phyloP scores from a whole-genome alignment of 257 asterid species.

The Solanum bulbocastanum region DNA sequence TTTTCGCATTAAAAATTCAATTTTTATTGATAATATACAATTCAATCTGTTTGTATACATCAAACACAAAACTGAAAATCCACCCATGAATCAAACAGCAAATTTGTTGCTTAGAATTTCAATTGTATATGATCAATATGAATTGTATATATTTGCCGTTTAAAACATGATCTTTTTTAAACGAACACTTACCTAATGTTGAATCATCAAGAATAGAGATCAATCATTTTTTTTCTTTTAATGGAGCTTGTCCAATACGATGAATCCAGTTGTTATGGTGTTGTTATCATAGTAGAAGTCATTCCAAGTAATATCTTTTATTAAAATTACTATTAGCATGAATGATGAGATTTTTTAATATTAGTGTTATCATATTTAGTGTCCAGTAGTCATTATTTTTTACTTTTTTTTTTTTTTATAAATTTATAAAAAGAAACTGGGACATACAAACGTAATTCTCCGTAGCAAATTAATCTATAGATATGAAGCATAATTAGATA shows the following conservation, averaged over 20 bases:
- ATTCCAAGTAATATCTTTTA: too few relatives aligned
- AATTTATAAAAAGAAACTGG: not conserved
- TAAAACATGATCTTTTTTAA: not conserved
- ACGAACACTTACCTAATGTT: not conserved
- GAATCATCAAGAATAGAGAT: not conserved
- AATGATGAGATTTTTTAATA: too few relatives aligned
- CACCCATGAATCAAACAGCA: not conserved
- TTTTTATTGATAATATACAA: not conserved
- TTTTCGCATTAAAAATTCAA: too few relatives aligned
- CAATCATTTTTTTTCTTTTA: too few relatives aligned
- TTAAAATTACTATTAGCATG: not conserved
- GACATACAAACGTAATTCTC: not conserved
- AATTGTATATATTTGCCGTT: not conserved
- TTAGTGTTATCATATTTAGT: too few relatives aligned
- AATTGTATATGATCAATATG: not conserved
- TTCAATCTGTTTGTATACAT: too few relatives aligned
- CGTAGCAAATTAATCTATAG: not conserved
- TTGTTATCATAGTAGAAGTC: not conserved
- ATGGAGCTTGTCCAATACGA: not conserved
- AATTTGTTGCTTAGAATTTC: not conserved
- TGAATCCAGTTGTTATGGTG: not conserved
- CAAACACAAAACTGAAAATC: not conserved
- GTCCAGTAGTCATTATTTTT: too few relatives aligned
- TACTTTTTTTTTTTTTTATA: too few relatives aligned
- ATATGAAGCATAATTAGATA: too few relatives aligned